Evolutionary conservation across 176 grass and related monocot genomes (phyloP).

Genomic region (Puya raimondii): DNA sequence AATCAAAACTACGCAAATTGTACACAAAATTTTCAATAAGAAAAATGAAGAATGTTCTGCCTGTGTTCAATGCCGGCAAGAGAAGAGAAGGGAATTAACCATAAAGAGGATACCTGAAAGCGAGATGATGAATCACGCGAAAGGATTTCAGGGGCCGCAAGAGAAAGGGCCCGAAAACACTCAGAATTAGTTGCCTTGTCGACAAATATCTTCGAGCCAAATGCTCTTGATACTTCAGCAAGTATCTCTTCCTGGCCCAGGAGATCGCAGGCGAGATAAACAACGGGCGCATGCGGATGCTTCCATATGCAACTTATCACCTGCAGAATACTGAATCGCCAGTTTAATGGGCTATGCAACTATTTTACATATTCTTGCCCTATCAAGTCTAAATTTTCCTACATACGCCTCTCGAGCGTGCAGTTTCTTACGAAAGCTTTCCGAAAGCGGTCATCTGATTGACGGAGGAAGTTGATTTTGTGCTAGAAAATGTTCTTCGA

Average conservation of each 20-base stretch:
- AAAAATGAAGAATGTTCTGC: too few species aligned
- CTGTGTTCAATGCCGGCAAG: too few species aligned
- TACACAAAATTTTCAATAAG: too few species aligned
- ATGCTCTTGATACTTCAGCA: slow-evolving; percentile 68
- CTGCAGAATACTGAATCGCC: slow-evolving; percentile 39
- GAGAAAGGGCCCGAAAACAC: slow-evolving; percentile 45
- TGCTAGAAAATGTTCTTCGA: too few species aligned
- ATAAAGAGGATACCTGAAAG: slow-evolving; percentile 44
- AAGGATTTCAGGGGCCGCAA: slow-evolving; percentile 49
- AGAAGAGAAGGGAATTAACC: too few species aligned
- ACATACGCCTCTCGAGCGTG: too few species aligned
- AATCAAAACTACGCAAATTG: too few species aligned
- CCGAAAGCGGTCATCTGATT: too few species aligned
- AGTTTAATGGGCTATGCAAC: neutral
- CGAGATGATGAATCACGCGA: slow-evolving; percentile 61
- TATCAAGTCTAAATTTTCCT: too few species aligned
- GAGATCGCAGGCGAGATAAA: slow-evolving; percentile 65
- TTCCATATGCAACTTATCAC: slow-evolving; percentile 97
- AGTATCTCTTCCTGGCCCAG: slow-evolving; percentile 75
- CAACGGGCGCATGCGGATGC: slow-evolving; percentile 48
- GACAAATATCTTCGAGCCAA: slow-evolving; percentile 60
- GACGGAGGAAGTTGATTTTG: too few species aligned
- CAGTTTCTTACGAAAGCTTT: too few species aligned
- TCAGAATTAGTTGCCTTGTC: slow-evolving; percentile 36
- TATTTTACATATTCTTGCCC: too few species aligned